Conservation (phyloP, 73 alveolate species). For the Tetrahymena elliotti region DNA sequence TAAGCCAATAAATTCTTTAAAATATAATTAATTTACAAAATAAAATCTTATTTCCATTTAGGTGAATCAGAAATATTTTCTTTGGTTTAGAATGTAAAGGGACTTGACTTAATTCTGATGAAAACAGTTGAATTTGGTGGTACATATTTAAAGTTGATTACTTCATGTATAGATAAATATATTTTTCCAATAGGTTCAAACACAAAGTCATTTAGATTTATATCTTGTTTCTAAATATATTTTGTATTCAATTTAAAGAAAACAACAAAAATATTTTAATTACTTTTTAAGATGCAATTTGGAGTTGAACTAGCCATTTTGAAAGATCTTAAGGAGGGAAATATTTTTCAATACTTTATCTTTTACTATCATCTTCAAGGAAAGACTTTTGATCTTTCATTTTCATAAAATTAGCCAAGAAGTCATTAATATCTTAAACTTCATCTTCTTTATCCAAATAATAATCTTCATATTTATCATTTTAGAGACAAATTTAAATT, state of each 20-base stretch:
- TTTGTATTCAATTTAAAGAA: no score
- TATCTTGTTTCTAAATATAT: not conserved
- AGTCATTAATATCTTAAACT: not conserved
- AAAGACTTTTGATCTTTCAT: not conserved
- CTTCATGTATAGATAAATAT: not conserved
- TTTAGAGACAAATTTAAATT: not conserved
- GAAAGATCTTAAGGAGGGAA: not conserved
- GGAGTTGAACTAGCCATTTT: not conserved
- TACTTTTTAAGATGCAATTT: not conserved
- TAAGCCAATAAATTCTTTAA: not conserved
- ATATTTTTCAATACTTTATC: not conserved
- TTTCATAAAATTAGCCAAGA: not conserved
- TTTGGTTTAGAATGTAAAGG: not conserved
- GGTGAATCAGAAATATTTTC: not conserved
- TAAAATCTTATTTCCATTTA: not conserved
- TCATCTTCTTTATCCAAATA: not conserved
- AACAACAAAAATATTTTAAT: not conserved
- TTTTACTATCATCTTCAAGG: not conserved
- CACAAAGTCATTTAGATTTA: not conserved
- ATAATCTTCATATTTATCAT: not conserved
- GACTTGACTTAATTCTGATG: not conserved
- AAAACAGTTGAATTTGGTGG: not conserved
- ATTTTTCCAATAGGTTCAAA: not conserved
- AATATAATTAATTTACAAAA: not conserved
- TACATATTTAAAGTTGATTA: not conserved